phyloP scores from a whole-genome alignment of 2,329 filamentous ascomycete genomes.

The Nigrograna mackinnonii region DNA sequence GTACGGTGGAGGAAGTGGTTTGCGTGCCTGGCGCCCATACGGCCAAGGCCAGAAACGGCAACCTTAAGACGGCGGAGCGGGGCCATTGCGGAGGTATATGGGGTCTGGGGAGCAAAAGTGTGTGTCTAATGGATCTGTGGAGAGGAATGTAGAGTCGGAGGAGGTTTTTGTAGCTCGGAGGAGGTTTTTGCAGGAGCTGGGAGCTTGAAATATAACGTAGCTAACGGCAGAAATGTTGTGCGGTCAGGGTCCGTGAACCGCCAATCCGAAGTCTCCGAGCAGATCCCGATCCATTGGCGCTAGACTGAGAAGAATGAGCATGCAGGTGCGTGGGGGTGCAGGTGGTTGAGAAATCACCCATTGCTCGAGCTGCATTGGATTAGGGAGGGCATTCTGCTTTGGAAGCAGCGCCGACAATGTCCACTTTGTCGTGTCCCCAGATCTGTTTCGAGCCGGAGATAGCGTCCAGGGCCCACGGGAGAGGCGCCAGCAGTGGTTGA shows the following conservation, averaged over 20 bases:
- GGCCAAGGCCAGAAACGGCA: slow-evolving; percentile 52
- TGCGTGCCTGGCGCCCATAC: slow-evolving; percentile 55
- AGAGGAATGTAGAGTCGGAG: not conserved
- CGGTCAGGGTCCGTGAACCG: slow-evolving; percentile 8
- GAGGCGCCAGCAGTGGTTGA: not conserved
- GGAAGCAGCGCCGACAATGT: slow-evolving; percentile 6
- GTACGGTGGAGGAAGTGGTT: slow-evolving; percentile 51
- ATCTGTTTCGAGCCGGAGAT: not conserved
- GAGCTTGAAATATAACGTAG: slow-evolving; percentile 1
- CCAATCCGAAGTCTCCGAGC: not conserved
- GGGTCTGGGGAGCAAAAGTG: not conserved
- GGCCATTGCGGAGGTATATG: slow-evolving; percentile 24
- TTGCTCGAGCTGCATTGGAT: too few species aligned
- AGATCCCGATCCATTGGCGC: slow-evolving; percentile 4
- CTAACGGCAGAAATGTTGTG: slow-evolving; percentile 5
- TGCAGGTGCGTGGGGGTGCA: too few species aligned
- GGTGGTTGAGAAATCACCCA: too few species aligned
- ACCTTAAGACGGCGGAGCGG: slow-evolving; percentile 46
- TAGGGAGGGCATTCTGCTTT: too few species aligned
- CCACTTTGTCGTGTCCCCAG: not conserved
- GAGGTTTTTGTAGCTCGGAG: not conserved
- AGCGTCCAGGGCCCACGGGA: not conserved
- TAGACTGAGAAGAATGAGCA: too few species aligned
- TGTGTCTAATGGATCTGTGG: slow-evolving; percentile 1
- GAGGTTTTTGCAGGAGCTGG: not conserved